Evolutionary conservation across 2,329 filamentous ascomycete genomes (phyloP).

Genomic region (Albifimbria verrucaria): DNA sequence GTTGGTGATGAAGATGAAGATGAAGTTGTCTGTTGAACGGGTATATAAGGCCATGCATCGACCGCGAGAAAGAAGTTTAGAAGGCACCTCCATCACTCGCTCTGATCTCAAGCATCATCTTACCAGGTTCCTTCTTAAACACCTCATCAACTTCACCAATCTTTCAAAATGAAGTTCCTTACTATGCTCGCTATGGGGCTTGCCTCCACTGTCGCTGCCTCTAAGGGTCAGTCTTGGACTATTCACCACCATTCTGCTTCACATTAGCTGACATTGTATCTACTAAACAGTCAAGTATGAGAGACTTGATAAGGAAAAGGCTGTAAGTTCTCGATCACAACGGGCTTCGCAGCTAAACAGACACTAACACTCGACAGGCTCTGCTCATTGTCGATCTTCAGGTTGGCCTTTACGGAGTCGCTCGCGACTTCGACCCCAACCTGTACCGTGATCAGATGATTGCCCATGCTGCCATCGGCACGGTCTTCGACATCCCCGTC

Average conservation of each 20-base stretch:
- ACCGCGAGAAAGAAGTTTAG: neutral
- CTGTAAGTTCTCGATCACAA: constrained; percentile 8
- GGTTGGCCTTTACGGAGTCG: constrained; percentile 35
- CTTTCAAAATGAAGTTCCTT: constrained; percentile 14
- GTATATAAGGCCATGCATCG: neutral
- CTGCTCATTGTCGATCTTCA: constrained; percentile 35
- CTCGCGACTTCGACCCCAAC: constrained; percentile 64
- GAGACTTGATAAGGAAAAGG: constrained; percentile 22
- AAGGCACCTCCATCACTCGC: neutral
- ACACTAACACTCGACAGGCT: constrained; percentile 16
- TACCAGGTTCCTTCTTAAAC: neutral
- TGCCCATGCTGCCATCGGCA: constrained; percentile 63
- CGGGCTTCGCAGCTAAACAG: rapidly evolving
- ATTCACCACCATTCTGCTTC: neutral
- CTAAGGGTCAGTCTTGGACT: constrained; percentile 4
- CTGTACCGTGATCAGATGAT: constrained; percentile 66
- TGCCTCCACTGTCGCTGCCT: constrained; percentile 11
- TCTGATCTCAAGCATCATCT: neutral
- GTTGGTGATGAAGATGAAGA: neutral
- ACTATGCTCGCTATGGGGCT: constrained; percentile 12
- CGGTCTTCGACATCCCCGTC: constrained; percentile 65
- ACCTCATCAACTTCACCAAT: neutral
- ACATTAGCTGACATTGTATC: neutral
- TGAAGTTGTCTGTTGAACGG: neutral
- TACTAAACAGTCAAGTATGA: constrained; percentile 15